A percentile compares a stretch with the other conserved stretches of the same genome.
Evolutionary conservation across 1,139 yeast genomes (phyloP).

Genomic region (Magnusiomyces paraingens): DNA sequence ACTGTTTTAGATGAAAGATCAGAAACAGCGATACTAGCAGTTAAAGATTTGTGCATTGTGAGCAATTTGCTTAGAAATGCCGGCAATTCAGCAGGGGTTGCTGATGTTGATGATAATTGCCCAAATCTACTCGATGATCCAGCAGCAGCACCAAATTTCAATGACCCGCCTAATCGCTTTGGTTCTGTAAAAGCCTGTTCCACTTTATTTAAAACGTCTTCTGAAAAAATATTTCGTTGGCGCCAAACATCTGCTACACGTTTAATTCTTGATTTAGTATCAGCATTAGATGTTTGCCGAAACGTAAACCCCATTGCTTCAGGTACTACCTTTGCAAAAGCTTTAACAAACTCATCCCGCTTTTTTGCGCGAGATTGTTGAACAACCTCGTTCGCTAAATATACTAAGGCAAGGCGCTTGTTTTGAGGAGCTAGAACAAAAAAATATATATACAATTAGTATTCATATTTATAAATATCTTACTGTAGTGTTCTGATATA

Average conservation of each 20-base stretch:
- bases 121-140: conserved; percentile 8
- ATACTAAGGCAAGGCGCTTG: conserved; percentile 55
- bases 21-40: conserved; percentile 16
- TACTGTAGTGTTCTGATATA: not conserved
- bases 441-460: not conserved
- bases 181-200: conserved; percentile 30
- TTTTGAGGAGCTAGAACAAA: conserved; percentile 32
- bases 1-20: conserved; percentile 17
- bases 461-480: conserved; percentile 12
- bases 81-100: conserved; percentile 38
- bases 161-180: conserved; percentile 10
- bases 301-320: conserved; percentile 33
- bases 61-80: conserved; percentile 42
- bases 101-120: conserved; percentile 23
- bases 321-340: conserved; percentile 46
- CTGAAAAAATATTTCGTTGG: conserved; percentile 53
- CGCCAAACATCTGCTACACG: conserved; percentile 72
- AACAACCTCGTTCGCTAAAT: conserved; percentile 76
- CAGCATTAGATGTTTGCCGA: conserved; percentile 26
- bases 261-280: conserved; percentile 48
- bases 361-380: conserved; percentile 70
- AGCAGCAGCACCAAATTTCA: not conserved
- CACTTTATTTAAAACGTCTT: conserved; percentile 41
- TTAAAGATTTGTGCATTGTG: conserved; percentile 38
- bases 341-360: conserved; percentile 51